Evolutionary conservation across 495 filamentous ascomycete species (phyloP).

Genomic region (Cryomyces minteri): DNA sequence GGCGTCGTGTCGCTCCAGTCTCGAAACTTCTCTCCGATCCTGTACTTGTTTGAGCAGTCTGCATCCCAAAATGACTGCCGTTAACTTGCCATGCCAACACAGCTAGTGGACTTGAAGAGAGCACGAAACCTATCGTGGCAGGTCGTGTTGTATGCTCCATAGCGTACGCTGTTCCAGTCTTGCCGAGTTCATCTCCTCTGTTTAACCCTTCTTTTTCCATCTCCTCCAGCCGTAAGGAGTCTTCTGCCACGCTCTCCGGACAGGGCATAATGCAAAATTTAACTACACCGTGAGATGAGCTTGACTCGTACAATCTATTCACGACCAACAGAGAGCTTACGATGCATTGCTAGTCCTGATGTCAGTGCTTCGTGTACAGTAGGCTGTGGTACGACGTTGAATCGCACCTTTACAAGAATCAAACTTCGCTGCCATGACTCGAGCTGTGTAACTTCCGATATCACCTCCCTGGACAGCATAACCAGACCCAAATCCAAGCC

Average conservation of each 20-base stretch:
- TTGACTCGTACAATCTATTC: no score
- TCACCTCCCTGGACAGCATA: conserved; percentile 56
- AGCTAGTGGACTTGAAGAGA: conserved; percentile 38
- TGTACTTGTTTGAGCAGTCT: no score
- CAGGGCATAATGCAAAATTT: conserved; percentile 3
- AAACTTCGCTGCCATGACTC: conserved; percentile 23
- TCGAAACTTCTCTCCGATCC: conserved; percentile 49
- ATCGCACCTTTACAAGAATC: no score
- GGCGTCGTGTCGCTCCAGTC: conserved; percentile 40
- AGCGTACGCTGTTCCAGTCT: conserved; percentile 25
- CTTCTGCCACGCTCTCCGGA: conserved; percentile 6
- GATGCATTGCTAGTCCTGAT: no score
- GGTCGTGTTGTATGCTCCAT: conserved; percentile 43
- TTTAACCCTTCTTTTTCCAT: no score
- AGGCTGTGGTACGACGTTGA: no score
- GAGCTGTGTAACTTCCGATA: conserved; percentile 34
- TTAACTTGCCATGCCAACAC: conserved; percentile 51
- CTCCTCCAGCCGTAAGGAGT: no score
- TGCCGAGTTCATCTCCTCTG: conserved; percentile 20
- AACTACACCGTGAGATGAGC: no score
- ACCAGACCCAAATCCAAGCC: conserved; percentile 34
- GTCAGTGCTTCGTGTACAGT: no score
- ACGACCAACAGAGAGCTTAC: no score
- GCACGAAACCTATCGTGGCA: conserved; percentile 37
- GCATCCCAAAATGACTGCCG: no score